Evolutionary conservation across 2,329 filamentous ascomycete species (phyloP), one percentile per base, ranked within the genome.

Genomic region (Dothistroma pini): DNA sequence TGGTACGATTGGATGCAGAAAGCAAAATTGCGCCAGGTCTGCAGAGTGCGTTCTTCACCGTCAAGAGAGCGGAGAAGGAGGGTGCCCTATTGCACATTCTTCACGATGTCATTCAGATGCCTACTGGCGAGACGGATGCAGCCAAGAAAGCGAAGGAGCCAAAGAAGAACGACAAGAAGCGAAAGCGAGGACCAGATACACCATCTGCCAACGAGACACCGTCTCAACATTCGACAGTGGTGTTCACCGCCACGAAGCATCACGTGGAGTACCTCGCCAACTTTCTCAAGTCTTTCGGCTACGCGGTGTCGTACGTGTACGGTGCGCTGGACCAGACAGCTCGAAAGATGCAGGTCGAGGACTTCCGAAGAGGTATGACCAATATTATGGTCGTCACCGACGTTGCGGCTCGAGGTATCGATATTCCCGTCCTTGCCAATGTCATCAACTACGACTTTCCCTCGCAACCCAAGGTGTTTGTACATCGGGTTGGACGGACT

Each of bases 401-500:
- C 74, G 92, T 99, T 57, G 95, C 95, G 14, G 95, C 95, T 22
- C 85, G 95, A 81, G 93, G 95, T 86, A 96, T 99, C 63, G 95
- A 99, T 85, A 96, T 99, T 68, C 95, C 95, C 0, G 85, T 97
- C 52, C 83, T 99, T 38, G 93, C 91, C 59, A 97, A 99, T 73
- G 95, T 99, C 61, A 93, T 99, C 80, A 97, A 99, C 80, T 99
- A 96, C 76, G 93, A 97, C 72, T 99, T 99, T 66, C 93, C 95
- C 2, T 90, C 93, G 1, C 95, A 97, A 71, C 91, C 95, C 21
- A 99, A 99, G 77, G 87, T 99, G 48, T 99, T 96, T 70, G 89
- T 99, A 31, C 95, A 99, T 76, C 88, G 95, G 73, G 95, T 99
- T 52, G 95, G 95, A 70, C 88, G 95, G 78, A 99, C 96, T 29